Base-by-base conservation (phyloP, 1,284 basidiomycete genomes). In the Sporisorium reilianum region DNA sequence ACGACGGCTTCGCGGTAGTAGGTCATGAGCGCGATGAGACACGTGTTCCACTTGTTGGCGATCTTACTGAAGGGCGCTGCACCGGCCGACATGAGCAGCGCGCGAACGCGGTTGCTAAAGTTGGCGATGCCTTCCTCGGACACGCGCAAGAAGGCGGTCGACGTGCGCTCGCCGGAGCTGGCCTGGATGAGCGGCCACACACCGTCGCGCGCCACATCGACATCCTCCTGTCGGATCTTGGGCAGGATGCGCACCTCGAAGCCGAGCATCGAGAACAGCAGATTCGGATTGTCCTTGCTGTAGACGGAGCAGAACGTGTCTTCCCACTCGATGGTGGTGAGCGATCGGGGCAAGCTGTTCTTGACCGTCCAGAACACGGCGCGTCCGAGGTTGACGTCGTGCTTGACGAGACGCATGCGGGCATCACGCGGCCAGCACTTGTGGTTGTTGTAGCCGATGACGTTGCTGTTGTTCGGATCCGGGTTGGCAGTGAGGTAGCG, bases 291-390 rank as follows among this genome's bases (percentile, higher is more conserved):
- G 85, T 99, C 92, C 85, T 94, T 94, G 34, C 94, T 97, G 87
- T 94, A 99, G 54, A 99, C 96, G 73, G 80, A 82, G 51, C 81
- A 84, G 53, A 85, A 83, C 3, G 82, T 84, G 64, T 84, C 83
- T 23, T 85, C 84, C 96, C 96, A 99, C 85, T 98, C 97, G 84
- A 99, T 98, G 0, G 97, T 98, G 2, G 96, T 99, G 70, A 99
- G 87, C 30, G 95, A 97, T 64, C 96, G 89, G 1, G 97, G 97
- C 45, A 99, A 86, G 78, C 93, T 94, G 86, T 98, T 96, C 88
- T 98, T 98, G 85, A 99, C 94, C 80, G 98, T 98, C 97, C 96
- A 99, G 75, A 97, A 98, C 12, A 98, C 96, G 7, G 97, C 97
- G 75, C 97, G 90, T 32, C 96, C 96, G 34, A 99, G 88, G 85